Evolutionary conservation across 2,329 filamentous ascomycete species (phyloP).

Genomic region (Cyclaneusma minus): DNA sequence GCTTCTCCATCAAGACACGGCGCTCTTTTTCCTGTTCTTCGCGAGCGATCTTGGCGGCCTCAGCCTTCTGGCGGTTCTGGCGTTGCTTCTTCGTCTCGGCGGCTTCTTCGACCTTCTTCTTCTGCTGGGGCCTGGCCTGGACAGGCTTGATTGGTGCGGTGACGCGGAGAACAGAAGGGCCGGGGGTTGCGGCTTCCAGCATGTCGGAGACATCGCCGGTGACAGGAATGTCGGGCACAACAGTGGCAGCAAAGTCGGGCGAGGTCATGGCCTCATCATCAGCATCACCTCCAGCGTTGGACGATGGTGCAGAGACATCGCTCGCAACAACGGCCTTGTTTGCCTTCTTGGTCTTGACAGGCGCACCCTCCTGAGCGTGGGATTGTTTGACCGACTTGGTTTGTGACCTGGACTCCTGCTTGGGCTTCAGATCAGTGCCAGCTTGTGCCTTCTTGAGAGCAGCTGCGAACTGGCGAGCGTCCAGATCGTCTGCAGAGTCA

Average conservation of each 20-base stretch:
- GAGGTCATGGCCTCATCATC: conserved; percentile 65
- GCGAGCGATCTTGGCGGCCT: conserved; percentile 58
- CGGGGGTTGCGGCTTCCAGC: conserved; percentile 58
- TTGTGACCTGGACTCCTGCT: conserved; percentile 28
- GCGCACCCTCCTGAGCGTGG: conserved; percentile 36
- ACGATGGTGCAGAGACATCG: conserved; percentile 46
- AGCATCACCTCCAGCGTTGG: conserved; percentile 57
- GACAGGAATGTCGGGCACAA: conserved; percentile 19
- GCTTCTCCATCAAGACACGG: conserved; percentile 62
- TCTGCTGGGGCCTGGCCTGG: conserved; percentile 31
- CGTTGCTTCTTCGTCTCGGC: conserved; percentile 88
- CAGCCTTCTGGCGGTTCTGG: conserved; percentile 79
- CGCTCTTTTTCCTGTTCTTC: conserved; percentile 69
- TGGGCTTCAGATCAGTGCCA: conserved; percentile 39
- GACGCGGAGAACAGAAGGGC: conserved; percentile 63
- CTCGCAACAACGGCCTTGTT: conserved; percentile 20
- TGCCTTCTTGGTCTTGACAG: no score
- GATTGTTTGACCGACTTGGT: conserved; percentile 55
- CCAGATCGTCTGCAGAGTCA: conserved; percentile 40
- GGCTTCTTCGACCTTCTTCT: conserved; percentile 49
- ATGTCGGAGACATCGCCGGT: conserved; percentile 72
- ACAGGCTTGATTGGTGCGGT: conserved; percentile 48
- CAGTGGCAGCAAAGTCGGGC: conserved; percentile 39
- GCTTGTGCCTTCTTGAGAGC: conserved; percentile 57
- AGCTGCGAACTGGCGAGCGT: conserved; percentile 62